A percentile compares a stretch with the other conserved stretches of the same genome.
phyloP scores from a whole-genome alignment of 2,329 filamentous ascomycete genomes.

The Aspergillus clavatus region DNA sequence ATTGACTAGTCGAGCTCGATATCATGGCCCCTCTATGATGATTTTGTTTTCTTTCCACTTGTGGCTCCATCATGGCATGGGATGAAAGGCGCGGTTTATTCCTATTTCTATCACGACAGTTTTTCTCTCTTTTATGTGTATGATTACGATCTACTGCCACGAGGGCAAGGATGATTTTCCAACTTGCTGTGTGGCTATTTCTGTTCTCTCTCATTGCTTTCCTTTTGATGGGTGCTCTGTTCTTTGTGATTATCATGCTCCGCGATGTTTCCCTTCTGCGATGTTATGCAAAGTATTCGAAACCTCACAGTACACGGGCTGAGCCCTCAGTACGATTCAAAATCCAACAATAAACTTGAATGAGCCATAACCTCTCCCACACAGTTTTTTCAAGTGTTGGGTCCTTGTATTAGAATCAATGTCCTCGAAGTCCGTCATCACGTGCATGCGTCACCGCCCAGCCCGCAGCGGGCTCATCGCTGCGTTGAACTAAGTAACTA shows the following conservation, averaged over 20 bases:
- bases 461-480: not conserved
- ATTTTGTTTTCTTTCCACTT: conserved; percentile 6
- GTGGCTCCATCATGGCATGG: conserved; percentile 4
- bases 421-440: too few species aligned
- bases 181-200: not conserved
- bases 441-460: conserved; percentile 6
- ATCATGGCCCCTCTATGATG: conserved; percentile 1
- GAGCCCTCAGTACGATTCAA: not conserved
- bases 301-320: not conserved
- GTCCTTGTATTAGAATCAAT: too few species aligned
- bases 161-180: not conserved
- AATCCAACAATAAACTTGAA: not conserved
- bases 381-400: not conserved
- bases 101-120: not conserved
- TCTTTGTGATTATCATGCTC: not conserved
- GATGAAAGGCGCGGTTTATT: conserved; percentile 1
- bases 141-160: conserved; percentile 7
- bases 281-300: not conserved
- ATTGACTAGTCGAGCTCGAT: conserved; percentile 55
- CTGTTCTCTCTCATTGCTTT: not conserved
- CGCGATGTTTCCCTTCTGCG: not conserved
- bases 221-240: not conserved
- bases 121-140: conserved; percentile 6
- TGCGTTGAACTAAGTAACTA: too few species aligned
- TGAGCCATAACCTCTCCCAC: not conserved